Conservation (phyloP, 192 early-diverging fungal species). For the Coemansia sp. region DNA sequence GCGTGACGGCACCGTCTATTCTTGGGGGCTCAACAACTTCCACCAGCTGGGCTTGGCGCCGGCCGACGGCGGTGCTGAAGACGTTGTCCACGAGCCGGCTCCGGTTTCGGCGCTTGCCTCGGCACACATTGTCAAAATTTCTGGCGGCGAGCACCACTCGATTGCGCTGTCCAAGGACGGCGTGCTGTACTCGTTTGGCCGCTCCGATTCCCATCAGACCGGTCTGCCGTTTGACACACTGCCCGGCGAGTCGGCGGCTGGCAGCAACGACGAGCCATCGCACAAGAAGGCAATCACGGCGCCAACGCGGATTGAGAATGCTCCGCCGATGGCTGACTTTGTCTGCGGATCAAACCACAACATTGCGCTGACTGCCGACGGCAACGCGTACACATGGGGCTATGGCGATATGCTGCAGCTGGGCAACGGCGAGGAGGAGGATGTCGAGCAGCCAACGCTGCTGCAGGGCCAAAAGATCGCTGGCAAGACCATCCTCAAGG, state of each 20-base stretch:
- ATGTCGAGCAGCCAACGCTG: conserved; percentile 61
- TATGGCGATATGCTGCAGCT: conserved; percentile 82
- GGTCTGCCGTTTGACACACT: conserved; percentile 59
- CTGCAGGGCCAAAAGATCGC: conserved; percentile 67
- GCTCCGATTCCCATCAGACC: conserved; percentile 77
- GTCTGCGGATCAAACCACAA: conserved; percentile 62
- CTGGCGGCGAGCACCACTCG: conserved; percentile 86
- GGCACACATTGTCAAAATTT: conserved; percentile 53
- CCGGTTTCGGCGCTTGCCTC: conserved; percentile 53
- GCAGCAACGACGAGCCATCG: conserved; percentile 9
- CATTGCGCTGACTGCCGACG: conserved; percentile 55
- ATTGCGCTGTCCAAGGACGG: conserved; percentile 73
- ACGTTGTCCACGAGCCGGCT: conserved; percentile 56
- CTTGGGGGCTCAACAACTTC: conserved; percentile 90
- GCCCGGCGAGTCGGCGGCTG: conserved; percentile 15
- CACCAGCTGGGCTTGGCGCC: conserved; percentile 72
- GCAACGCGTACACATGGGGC: conserved; percentile 80
- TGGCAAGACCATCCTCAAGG: conserved; percentile 57
- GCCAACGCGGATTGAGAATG: conserved; percentile 54
- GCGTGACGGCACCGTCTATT: conserved; percentile 60
- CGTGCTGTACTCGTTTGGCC: conserved; percentile 74
- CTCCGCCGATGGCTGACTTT: conserved; percentile 51
- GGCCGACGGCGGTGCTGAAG: conserved; percentile 37
- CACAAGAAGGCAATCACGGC: conserved; percentile 58
- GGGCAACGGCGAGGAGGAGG: conserved; percentile 72